Percentiles rank a stretch among this genome's conserved stretches.
These are phyloP conservation scores for Psidium guajava DNA, from an alignment of 345 rosid genomes.

Conservation along the genomic window DNA sequence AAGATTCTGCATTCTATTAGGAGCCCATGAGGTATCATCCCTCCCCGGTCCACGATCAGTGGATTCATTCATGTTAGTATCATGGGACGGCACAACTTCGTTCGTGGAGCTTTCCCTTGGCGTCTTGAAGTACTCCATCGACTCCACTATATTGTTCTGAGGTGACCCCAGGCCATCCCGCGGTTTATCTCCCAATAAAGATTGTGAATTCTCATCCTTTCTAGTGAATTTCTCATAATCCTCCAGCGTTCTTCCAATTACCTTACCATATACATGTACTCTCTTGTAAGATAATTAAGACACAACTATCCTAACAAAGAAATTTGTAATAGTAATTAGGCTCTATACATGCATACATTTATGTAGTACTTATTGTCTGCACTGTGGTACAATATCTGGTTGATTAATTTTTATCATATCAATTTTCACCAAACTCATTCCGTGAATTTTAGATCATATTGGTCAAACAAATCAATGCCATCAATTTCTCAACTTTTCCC, in stretches of 20 bases:
- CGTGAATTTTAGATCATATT: neutral
- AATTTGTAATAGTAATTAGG: neutral
- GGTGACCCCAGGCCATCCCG: neutral
- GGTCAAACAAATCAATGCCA: neutral
- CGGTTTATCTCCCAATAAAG: neutral
- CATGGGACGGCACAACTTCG: neutral
- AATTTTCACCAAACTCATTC: neutral
- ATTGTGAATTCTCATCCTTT: neutral
- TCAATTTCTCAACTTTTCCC: neutral
- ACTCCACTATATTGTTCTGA: neutral
- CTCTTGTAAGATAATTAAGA: neutral
- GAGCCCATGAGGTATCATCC: neutral
- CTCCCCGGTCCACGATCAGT: neutral
- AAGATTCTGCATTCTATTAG: neutral
- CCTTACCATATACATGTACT: neutral
- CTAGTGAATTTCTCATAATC: neutral
- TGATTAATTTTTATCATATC: neutral
- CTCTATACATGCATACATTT: neutral
- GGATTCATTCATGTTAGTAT: neutral
- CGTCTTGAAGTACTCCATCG: neutral
- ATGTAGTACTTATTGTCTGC: neutral
- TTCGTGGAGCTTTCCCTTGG: neutral
- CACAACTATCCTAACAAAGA: neutral
- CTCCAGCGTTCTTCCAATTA: neutral
- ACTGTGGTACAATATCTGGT: neutral